phyloP scores from a whole-genome alignment of 441 rosid genomes.

The Corymbia citriodora region DNA sequence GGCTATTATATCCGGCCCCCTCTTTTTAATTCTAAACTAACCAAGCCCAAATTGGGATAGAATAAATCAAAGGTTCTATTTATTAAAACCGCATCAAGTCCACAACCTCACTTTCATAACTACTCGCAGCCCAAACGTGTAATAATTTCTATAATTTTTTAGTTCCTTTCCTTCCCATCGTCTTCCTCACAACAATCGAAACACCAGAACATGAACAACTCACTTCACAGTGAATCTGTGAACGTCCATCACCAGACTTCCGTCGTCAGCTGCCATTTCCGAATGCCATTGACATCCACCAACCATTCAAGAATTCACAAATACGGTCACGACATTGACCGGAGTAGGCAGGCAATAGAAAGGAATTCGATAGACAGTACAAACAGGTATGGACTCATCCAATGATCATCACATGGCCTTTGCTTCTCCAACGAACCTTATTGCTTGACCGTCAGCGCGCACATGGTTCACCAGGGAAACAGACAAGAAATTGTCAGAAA shows the following conservation, averaged over 20 bases:
- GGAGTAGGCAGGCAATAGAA: background rate
- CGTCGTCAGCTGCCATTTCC: background rate
- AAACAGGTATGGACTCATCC: background rate
- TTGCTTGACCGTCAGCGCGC: fast-evolving
- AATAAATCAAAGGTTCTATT: no score
- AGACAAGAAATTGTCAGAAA: background rate
- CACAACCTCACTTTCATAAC: background rate
- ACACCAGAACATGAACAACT: background rate
- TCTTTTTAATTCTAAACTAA: background rate
- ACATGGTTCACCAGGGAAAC: background rate
- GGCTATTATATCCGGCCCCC: background rate
- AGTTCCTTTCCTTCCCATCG: background rate
- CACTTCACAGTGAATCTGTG: background rate
- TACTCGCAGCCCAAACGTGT: fast-evolving
- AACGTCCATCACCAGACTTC: background rate
- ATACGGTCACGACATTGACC: background rate
- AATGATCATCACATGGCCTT: background rate
- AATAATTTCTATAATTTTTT: no score
- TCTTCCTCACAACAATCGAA: background rate
- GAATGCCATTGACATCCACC: background rate
- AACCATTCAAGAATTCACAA: background rate
- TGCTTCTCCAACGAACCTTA: background rate
- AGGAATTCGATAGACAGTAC: background rate
- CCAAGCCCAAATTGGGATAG: background rate
- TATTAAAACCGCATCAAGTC: fast-evolving